Percentiles rank a stretch among this genome's conserved stretches.
These are phyloP conservation scores for Trichophyton mentagrophytes DNA, from an alignment of 2,329 filamentous ascomycete species.

Conservation along the genomic window DNA sequence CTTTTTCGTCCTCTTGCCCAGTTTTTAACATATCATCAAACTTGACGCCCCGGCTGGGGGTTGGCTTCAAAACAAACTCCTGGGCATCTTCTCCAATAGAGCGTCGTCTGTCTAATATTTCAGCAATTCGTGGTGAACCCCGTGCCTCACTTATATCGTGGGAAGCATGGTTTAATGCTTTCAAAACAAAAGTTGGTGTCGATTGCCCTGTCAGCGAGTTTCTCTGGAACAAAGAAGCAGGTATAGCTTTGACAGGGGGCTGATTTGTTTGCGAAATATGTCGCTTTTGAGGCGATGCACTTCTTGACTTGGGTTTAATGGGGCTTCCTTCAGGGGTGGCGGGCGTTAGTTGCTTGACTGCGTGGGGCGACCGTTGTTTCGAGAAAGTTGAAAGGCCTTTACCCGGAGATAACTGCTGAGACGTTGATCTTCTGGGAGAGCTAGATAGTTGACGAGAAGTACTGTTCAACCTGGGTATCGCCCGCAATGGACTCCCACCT, in stretches of 20 bases:
- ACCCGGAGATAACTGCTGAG: conserved; percentile 28
- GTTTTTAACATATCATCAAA: conserved; percentile 55
- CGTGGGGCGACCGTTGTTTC: conserved; percentile 16
- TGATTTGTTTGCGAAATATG: conserved; percentile 21
- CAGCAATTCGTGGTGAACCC: conserved; percentile 61
- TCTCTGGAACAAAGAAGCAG: conserved; percentile 40
- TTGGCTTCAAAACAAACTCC: conserved; percentile 47
- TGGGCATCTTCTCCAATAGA: conserved; percentile 57
- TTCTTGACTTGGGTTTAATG: conserved; percentile 5
- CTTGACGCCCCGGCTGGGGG: conserved; percentile 37
- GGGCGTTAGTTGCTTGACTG: neutral
- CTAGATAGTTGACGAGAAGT: conserved; percentile 29
- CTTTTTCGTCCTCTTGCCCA: conserved; percentile 50
- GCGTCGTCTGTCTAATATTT: conserved; percentile 55
- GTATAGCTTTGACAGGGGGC: conserved; percentile 30
- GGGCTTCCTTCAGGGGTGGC: conserved; percentile 7
- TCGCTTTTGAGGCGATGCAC: conserved; percentile 38
- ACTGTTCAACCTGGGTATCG: conserved; percentile 42
- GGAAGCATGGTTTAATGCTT: conserved; percentile 49
- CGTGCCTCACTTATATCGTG: conserved; percentile 59
- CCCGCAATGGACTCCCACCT: conserved; percentile 44
- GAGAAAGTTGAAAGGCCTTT: conserved; percentile 28
- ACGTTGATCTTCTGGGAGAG: conserved; percentile 31
- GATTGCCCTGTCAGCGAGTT: conserved; percentile 42
- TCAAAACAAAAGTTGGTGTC: conserved; percentile 53